Evolutionary conservation across 2,329 filamentous ascomycete species (phyloP).

Genomic region (Alternaria incomplexa): DNA sequence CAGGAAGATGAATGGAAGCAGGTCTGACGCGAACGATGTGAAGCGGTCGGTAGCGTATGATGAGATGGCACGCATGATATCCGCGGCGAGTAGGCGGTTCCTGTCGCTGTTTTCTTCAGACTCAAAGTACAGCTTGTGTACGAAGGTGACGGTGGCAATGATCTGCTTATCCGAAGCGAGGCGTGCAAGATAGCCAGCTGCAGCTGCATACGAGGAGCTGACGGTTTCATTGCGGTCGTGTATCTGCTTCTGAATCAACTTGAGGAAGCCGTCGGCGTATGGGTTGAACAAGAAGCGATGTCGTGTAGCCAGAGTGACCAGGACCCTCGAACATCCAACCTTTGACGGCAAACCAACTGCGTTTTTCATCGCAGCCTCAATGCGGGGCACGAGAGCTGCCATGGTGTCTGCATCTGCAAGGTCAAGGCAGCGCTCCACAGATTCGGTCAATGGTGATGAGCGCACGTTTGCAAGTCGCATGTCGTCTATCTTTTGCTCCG

Average conservation of each 20-base stretch:
- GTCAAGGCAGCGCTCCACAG: constrained; percentile 87
- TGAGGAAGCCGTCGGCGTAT: constrained; percentile 77
- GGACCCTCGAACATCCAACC: constrained; percentile 83
- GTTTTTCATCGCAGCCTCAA: constrained; percentile 81
- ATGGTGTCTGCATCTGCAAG: constrained; percentile 81
- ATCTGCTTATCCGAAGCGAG: constrained; percentile 65
- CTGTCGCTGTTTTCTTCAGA: constrained; percentile 78
- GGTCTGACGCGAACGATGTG: constrained; percentile 72
- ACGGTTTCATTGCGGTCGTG: constrained; percentile 95
- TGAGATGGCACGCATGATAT: constrained; percentile 81
- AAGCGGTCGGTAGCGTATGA: constrained; percentile 92
- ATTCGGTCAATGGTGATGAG: constrained; percentile 87
- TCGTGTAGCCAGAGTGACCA: constrained; percentile 83
- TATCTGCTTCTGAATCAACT: constrained; percentile 78
- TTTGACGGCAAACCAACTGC: constrained; percentile 93
- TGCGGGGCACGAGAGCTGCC: constrained; percentile 70
- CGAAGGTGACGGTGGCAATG: constrained; percentile 60
- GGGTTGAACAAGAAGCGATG: constrained; percentile 76
- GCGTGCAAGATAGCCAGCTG: constrained; percentile 82
- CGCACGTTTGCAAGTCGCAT: constrained; percentile 81
- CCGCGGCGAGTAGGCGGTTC: constrained; percentile 76
- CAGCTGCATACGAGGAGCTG: constrained; percentile 83
- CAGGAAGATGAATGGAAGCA: constrained; percentile 88
- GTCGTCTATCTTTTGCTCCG: constrained; percentile 88
- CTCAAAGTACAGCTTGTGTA: constrained; percentile 76